Evolutionary conservation across 371 early-diverging fungal species (phyloP).

Genomic region (Mucor irregularis): DNA sequence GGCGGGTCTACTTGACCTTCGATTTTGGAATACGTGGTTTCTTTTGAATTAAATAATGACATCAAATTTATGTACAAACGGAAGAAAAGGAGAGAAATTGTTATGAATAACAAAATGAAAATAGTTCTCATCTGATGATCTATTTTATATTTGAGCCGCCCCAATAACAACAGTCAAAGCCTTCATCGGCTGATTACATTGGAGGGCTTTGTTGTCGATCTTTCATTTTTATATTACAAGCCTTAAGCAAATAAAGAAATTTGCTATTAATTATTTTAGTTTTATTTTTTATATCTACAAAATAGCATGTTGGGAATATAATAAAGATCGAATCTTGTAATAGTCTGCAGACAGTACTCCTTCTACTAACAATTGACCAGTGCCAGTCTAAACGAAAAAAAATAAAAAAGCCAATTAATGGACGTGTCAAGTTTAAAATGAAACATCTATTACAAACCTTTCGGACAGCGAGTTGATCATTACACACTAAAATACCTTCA

Average conservation of each 20-base stretch:
- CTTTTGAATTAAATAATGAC: not conserved
- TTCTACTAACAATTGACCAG: slow-evolving; percentile 60
- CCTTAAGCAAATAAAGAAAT: not conserved
- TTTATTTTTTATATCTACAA: slow-evolving; percentile 39
- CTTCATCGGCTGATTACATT: too few species aligned
- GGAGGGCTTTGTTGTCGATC: not conserved
- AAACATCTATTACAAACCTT: too few species aligned
- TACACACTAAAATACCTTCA: slow-evolving; percentile 85
- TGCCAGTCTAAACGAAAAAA: slow-evolving; percentile 37
- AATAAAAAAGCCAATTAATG: too few species aligned
- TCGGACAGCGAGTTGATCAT: slow-evolving; percentile 73
- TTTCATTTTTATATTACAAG: not conserved
- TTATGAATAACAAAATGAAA: too few species aligned
- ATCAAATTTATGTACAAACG: too few species aligned
- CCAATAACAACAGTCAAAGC: too few species aligned
- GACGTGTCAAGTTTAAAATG: too few species aligned
- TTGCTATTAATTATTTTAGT: too few species aligned
- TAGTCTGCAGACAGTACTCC: slow-evolving; percentile 61
- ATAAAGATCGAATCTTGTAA: slow-evolving; percentile 58
- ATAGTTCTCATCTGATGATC: too few species aligned
- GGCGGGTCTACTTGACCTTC: not conserved
- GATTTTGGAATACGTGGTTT: not conserved
- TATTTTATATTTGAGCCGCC: too few species aligned
- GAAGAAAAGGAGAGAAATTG: too few species aligned
- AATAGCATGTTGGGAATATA: slow-evolving; percentile 68